Percentiles rank a stretch among this genome's conserved stretches.
Evolutionary conservation across 1,284 basidiomycete species (phyloP).

Genomic region (Moniliella sp.): DNA sequence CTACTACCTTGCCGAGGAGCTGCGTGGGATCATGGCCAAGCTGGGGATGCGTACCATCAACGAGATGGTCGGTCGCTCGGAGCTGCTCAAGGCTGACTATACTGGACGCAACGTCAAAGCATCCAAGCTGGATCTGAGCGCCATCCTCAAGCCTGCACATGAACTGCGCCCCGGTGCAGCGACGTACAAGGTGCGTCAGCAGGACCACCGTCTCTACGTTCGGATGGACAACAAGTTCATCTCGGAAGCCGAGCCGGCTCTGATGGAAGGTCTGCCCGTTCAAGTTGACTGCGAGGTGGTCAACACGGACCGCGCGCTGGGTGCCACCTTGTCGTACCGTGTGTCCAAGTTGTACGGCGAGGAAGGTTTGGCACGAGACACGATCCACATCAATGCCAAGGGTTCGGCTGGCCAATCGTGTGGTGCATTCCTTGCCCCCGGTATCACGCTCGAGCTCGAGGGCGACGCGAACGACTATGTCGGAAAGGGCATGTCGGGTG

Average conservation of each 20-base stretch:
- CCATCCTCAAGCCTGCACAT: conserved; percentile 23
- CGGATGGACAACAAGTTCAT: conserved; percentile 31
- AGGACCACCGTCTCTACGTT: conserved; percentile 28
- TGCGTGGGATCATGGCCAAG: conserved; percentile 26
- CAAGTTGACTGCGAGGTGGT: conserved; percentile 28
- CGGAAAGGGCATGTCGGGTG: conserved; percentile 19
- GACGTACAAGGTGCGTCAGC: conserved; percentile 29
- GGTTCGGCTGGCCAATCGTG: conserved; percentile 25
- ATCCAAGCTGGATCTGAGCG: conserved; percentile 14
- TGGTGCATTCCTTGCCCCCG: conserved; percentile 26
- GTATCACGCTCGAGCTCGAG: conserved; percentile 26
- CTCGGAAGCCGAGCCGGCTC: conserved; percentile 25
- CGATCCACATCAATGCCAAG: conserved; percentile 29
- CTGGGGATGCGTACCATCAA: conserved; percentile 26
- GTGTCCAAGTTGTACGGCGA: conserved; percentile 25
- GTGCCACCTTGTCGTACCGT: conserved; percentile 24
- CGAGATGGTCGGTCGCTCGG: conserved; percentile 27
- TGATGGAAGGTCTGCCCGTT: conserved; percentile 21
- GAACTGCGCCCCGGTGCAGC: conserved; percentile 28
- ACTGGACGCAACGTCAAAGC: conserved; percentile 21
- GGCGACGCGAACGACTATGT: conserved; percentile 24
- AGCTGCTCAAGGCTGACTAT: conserved; percentile 21
- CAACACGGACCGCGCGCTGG: conserved; percentile 29
- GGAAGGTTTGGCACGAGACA: conserved; percentile 24
- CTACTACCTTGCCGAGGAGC: conserved; percentile 25